Base-by-base conservation (phyloP, 345 rosid species). In the Kernera saxatilis region DNA sequence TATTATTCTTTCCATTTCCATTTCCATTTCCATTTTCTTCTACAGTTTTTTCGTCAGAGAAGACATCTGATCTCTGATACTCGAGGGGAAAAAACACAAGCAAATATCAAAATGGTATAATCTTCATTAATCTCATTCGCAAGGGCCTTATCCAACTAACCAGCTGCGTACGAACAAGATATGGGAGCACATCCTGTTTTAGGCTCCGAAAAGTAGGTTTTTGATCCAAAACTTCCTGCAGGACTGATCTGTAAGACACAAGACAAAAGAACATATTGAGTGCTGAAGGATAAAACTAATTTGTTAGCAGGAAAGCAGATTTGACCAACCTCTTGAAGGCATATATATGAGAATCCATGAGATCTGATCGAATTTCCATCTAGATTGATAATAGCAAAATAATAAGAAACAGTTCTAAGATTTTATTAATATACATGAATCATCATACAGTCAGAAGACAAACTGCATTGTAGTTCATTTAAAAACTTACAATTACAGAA, bases 321-420 rank as follows among this genome's bases (percentile, higher is more conserved):
- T 19, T 23, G 32, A 50, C 84, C 62, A 75, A 94, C 99, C 96
- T 88, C 82, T 89, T 94, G 86, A 94, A 91, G 33, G 99, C 97
- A 67, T 94, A 94, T 85, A 94, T 71, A 86, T 94, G 95, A 68
- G 90, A 87, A 83, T 94, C 99, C 89, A 94, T 82, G 74, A 94
- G 90, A 91, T 94, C 99, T 65, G 91, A 85, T 77, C 82, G 86
- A 53, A 91, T 78, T 75, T 94, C 99, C 96, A 94, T 89, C 99
- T 94, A 78, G 41, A 82, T 61, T 45, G 35, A 72, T 76, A 18
- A 41, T 46, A 72, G 75, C 17, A 76, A 63, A 43, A 15, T 27
- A 17, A 54, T 62, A 45, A 69, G 65, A 62, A 22, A 26, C 29
- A 36, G 43, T 7, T 27, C 15, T 17, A 45, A 18, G 2, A 18